Evolutionary conservation across 1,284 basidiomycete species (phyloP).

Genomic region (Ganoderma multipileum): DNA sequence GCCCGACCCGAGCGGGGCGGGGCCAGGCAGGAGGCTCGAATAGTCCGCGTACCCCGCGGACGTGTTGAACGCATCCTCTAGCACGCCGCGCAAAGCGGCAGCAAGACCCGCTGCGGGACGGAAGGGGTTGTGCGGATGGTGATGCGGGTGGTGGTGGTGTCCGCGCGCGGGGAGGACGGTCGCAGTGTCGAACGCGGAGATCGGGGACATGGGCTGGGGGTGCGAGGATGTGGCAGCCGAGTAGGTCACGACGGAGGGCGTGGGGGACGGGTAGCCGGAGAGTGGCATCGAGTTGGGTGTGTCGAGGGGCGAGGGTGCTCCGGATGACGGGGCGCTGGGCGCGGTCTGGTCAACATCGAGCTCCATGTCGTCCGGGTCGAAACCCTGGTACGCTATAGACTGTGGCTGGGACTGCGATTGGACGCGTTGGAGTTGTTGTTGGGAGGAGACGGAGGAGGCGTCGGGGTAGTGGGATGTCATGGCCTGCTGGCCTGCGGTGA

Average conservation of each 20-base stretch:
- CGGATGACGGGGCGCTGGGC: constrained; percentile 43
- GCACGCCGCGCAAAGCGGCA: constrained; percentile 23
- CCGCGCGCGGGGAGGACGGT: constrained; percentile 51
- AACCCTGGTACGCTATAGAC: constrained; percentile 38
- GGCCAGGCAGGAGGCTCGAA: constrained; percentile 66
- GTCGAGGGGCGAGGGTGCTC: constrained; percentile 47
- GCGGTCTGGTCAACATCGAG: constrained; percentile 60
- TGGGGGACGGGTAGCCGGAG: constrained; percentile 52
- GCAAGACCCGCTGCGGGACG: constrained; percentile 18
- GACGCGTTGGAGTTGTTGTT: constrained; percentile 41
- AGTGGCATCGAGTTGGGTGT: constrained; percentile 48
- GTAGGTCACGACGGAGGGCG: constrained; percentile 39
- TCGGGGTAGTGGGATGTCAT: constrained; percentile 39
- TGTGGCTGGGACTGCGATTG: constrained; percentile 19
- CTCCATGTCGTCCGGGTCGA: constrained; percentile 85
- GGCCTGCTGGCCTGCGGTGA: constrained; percentile 39
- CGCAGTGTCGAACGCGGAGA: constrained; percentile 56
- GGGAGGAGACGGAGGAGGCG: constrained; percentile 28
- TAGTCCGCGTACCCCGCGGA: constrained; percentile 68
- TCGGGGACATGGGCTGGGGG: constrained; percentile 43
- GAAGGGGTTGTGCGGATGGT: constrained; percentile 31
- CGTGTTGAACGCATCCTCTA: constrained; percentile 45
- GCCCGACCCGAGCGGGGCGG: constrained; percentile 44
- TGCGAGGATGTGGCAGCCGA: constrained; percentile 43
- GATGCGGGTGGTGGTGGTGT: constrained; percentile 33